A percentile compares a stretch with the other conserved stretches of the same genome.
These are phyloP conservation scores for Naganishia vaughanmartiniae DNA, from an alignment of 768 basidiomycete species.

Conservation along the genomic window DNA sequence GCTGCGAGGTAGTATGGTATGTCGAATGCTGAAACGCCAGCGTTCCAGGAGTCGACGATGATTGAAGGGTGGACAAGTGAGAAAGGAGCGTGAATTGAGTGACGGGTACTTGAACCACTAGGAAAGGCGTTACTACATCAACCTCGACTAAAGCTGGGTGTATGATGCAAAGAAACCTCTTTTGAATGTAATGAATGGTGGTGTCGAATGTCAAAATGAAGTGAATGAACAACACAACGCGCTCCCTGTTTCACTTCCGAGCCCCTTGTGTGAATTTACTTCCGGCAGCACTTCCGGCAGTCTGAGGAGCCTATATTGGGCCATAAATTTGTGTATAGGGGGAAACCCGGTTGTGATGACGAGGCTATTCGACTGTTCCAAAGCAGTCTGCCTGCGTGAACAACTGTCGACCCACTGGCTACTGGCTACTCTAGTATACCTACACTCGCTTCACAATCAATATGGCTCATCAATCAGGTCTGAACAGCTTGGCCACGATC, in stretches of 20 bases:
- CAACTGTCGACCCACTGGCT: no score
- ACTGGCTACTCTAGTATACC: neutral
- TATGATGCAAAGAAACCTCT: neutral
- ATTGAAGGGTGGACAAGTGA: neutral
- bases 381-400: neutral
- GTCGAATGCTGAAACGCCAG: slow-evolving; percentile 11
- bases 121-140: neutral
- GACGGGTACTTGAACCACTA: neutral
- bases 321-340: neutral
- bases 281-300: neutral
- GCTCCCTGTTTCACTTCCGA: neutral
- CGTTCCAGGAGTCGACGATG: neutral
- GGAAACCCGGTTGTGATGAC: neutral
- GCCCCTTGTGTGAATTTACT: neutral
- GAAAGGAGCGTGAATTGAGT: slow-evolving; percentile 10
- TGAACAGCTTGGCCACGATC: slow-evolving; percentile 30
- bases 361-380: neutral
- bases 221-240: neutral
- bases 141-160: neutral
- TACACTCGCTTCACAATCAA: neutral
- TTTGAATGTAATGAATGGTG: no score
- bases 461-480: slow-evolving; percentile 23
- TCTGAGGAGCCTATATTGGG: no score
- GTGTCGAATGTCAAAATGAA: no score
- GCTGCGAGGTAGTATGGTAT: neutral